Percentiles rank a stretch among this genome's conserved stretches.
phyloP scores from a whole-genome alignment of 2,329 filamentous ascomycete genomes.

The Didymella keratinophila region DNA sequence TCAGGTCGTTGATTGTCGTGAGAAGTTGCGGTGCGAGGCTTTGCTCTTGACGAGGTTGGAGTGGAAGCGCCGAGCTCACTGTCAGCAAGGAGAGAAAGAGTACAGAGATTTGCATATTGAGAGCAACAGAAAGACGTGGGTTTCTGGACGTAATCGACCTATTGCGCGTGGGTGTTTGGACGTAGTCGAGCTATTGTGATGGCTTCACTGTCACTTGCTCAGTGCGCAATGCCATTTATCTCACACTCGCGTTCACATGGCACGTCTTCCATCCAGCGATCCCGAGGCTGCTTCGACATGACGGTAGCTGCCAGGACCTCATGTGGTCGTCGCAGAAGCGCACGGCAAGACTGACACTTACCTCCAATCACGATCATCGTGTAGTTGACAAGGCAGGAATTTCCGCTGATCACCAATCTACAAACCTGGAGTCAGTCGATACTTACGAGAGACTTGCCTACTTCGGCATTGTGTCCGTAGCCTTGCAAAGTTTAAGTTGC shows the following conservation, averaged over 20 bases:
- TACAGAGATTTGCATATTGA: not conserved
- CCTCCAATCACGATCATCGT: not conserved
- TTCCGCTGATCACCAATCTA: slow-evolving; percentile 2
- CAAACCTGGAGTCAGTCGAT: too few relatives aligned
- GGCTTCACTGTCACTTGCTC: not conserved
- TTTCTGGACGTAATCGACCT: not conserved
- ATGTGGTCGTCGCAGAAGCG: not conserved
- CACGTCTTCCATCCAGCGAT: not conserved
- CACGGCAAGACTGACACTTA: not conserved
- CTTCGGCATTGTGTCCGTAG: not conserved
- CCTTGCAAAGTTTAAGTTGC: not conserved
- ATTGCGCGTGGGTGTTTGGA: too few relatives aligned
- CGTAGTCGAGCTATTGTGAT: not conserved
- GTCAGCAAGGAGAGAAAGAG: not conserved
- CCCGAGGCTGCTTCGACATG: not conserved
- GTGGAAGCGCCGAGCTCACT: slow-evolving; percentile 1
- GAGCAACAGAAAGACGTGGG: too few relatives aligned
- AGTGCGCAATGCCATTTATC: not conserved
- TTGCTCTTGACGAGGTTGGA: slow-evolving; percentile 13
- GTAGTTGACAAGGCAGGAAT: not conserved
- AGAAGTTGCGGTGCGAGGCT: slow-evolving; percentile 25
- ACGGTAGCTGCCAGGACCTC: not conserved
- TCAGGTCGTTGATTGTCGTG: slow-evolving; percentile 26
- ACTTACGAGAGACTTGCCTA: not conserved
- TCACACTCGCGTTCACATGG: not conserved